A percentile compares a stretch with the other conserved stretches of the same genome.
Conservation (phyloP, 1,284 basidiomycete genomes). For the Takashimella koratensis region DNA sequence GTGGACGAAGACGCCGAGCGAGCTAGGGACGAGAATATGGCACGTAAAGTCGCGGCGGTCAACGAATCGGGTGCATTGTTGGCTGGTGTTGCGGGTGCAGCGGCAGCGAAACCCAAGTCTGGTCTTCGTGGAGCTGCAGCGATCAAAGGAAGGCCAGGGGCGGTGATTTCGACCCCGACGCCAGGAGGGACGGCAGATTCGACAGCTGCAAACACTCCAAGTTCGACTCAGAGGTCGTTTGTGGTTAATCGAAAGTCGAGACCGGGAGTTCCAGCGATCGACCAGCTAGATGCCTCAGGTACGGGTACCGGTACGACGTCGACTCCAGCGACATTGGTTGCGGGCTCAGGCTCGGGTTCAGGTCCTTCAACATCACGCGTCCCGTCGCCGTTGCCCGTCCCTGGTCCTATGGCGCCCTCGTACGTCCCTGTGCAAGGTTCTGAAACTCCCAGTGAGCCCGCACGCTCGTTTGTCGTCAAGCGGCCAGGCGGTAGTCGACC, state of each 20-base stretch:
- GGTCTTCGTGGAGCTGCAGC: not conserved
- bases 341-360: not conserved
- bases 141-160: not conserved
- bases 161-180: not conserved
- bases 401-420: no score
- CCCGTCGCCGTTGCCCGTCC: not conserved
- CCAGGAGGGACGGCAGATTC: not conserved
- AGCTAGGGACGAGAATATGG: slow-evolving; percentile 38
- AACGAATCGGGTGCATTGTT: slow-evolving; percentile 39
- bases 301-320: not conserved
- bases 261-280: not conserved
- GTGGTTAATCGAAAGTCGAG: slow-evolving; percentile 18
- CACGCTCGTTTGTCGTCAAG: slow-evolving; percentile 11
- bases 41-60: slow-evolving; percentile 39
- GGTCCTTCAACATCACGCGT: not conserved
- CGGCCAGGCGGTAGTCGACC: slow-evolving; percentile 3
- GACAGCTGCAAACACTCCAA: not conserved
- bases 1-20: slow-evolving; percentile 23
- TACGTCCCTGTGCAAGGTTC: no score
- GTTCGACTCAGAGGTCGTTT: slow-evolving; percentile 18
- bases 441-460: no score
- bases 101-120: slow-evolving; percentile 2
- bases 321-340: not conserved
- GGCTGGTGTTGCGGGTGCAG: slow-evolving; percentile 33
- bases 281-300: not conserved